These are phyloP conservation scores for Leptographium galeiforme DNA, from an alignment of 2,329 filamentous ascomycete species.

Conservation along the genomic window DNA sequence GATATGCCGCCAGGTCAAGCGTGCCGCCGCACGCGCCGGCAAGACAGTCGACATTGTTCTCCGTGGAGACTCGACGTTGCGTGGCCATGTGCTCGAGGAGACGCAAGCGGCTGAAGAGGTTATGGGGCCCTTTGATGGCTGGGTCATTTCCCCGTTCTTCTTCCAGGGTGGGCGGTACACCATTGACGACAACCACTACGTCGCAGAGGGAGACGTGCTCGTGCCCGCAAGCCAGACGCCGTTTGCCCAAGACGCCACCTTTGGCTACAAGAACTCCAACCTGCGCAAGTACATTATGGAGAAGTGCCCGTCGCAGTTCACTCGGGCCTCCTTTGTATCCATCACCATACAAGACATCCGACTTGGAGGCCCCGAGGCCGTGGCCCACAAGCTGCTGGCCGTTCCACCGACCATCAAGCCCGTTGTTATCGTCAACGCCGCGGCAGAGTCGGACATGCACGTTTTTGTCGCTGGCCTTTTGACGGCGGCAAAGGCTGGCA, in stretches of 20 bases:
- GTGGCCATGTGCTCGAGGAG: slow-evolving; percentile 80
- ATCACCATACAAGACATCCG: slow-evolving; percentile 31
- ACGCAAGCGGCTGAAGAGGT: slow-evolving; percentile 50
- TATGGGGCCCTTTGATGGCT: slow-evolving; percentile 35
- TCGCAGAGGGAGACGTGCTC: slow-evolving; percentile 33
- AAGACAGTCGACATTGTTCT: slow-evolving; percentile 39
- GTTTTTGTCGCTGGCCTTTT: slow-evolving; percentile 38
- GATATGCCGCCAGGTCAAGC: slow-evolving; percentile 35
- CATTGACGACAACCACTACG: slow-evolving; percentile 44
- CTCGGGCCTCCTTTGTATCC: slow-evolving; percentile 19
- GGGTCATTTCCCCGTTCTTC: slow-evolving; percentile 46
- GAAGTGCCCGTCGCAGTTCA: slow-evolving; percentile 24
- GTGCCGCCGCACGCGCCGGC: slow-evolving; percentile 24
- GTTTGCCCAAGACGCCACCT: slow-evolving; percentile 43
- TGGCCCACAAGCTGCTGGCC: slow-evolving; percentile 25
- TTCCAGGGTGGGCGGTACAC: slow-evolving; percentile 44
- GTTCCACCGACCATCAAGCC: slow-evolving; percentile 22
- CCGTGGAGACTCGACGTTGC: slow-evolving; percentile 51
- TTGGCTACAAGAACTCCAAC: slow-evolving; percentile 42
- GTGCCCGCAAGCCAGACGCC: slow-evolving; percentile 39
- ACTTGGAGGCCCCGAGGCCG: slow-evolving; percentile 15
- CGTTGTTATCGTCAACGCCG: slow-evolving; percentile 35
- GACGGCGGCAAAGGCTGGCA: slow-evolving; percentile 13
- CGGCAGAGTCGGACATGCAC: slow-evolving; percentile 36
- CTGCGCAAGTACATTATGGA: slow-evolving; percentile 38